Evolutionary conservation across 2,329 filamentous ascomycete genomes (phyloP), one percentile per base, ranked within the genome.

Genomic region (Aspergillus thermomutatus): DNA sequence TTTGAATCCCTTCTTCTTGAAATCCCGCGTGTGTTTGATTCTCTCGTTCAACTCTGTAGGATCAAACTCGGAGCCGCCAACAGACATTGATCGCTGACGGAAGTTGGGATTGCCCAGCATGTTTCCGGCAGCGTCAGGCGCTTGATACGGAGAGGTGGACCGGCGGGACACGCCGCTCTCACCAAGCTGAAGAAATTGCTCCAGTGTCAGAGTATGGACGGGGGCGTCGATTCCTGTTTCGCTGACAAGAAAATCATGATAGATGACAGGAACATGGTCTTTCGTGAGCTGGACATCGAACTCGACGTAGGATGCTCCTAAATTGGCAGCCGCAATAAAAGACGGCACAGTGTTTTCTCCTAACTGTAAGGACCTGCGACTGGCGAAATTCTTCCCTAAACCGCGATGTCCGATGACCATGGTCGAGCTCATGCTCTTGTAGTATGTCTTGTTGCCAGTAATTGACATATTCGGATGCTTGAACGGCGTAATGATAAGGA

Each of bases 211-310:
- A 0, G 91, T 96, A 71, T 99, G 94, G 1, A 99, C 93, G 0
- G 94, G 94, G 0, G 94, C 94, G 69, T 99, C 94, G 53, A 97
- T 94, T 9, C 95, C 94, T 0, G 94, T 97, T 76, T 99, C 94
- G 70, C 92, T 96, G 72, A 99, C 94, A 14, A 97, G 81, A 69
- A 99, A 99, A 73, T 99, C 94, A 71, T 99, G 94, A 71, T 99
- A 99, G 67, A 99, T 96, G 62, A 99, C 93, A 0, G 94, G 94
- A 1, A 99, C 92, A 67, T 95, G 92, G 70, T 99, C 94, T 70
- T 99, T 99, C n/a, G 94, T 99, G 41, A 99, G 80, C 72, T 99
- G 94, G 0, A 99, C 94, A 71, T 99, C 94, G 68, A 85, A 85
- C 65, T 88, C 86, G 37, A 88, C 85, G 65, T 88, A 88, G 9